Evolutionary conservation across 768 basidiomycete genomes (phyloP).

Genomic region (Gautieria morchelliformis): DNA sequence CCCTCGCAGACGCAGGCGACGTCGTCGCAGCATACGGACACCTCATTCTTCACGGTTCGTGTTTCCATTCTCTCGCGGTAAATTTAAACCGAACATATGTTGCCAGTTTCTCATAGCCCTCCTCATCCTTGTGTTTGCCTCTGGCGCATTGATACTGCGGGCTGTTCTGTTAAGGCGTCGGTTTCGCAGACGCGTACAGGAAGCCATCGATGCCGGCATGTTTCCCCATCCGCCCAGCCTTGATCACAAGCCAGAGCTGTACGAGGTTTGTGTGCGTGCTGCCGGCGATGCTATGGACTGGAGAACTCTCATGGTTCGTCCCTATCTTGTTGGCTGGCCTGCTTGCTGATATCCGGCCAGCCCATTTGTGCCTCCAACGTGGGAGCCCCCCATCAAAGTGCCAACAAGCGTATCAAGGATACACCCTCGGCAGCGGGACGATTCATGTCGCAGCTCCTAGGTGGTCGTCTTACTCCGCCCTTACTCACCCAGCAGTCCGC

Average conservation of each 20-base stretch:
- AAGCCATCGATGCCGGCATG: conserved; percentile 3
- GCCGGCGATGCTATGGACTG: not conserved
- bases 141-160: conserved; percentile 1
- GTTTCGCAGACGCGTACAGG: not conserved
- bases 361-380: not conserved
- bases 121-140: not conserved
- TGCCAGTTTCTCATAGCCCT: conserved; percentile 4
- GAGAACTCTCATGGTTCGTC: not conserved
- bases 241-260: conserved; percentile 2
- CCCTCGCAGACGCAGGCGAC: no score
- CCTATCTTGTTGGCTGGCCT: not conserved
- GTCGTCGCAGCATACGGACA: no score
- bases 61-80: no score
- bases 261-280: conserved; percentile 1
- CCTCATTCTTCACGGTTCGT: no score
- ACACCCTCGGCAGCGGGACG: not conserved
- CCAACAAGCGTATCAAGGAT: not conserved
- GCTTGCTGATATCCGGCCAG: not conserved
- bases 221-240: not conserved
- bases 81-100: no score
- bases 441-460: not conserved
- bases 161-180: conserved; percentile 3
- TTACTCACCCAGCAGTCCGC: no score
- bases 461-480: not conserved
- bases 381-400: not conserved